Base-by-base conservation (phyloP, 495 filamentous ascomycete genomes). In the Aspergillus asperescens region DNA sequence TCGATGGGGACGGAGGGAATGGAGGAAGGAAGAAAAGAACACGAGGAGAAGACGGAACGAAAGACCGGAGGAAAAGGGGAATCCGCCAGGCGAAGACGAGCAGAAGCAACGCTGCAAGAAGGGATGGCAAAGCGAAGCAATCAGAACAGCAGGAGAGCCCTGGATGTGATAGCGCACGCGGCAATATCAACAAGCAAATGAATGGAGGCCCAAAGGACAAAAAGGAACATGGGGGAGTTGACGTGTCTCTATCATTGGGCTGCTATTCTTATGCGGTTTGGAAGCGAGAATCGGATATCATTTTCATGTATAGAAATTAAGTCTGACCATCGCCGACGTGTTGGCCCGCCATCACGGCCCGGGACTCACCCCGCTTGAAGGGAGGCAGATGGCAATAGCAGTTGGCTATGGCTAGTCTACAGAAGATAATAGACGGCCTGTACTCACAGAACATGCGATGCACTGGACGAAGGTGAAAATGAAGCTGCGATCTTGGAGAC, bases 261-360 rank as follows among this genome's bases (percentile, higher is more conserved):
- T 31, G 44, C 5, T 22, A 2, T 18, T 47, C 8, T 29, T 47
- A 34, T 32, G 32, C 12, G 27, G 10, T 32, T 31, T 15, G 16
- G 28, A 4, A 15, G 15, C 32, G 29, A 23, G 18, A 47, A 23
- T 24, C 28, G 29, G 29, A 47, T 47, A 34, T 47, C 44, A 35
- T 47, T 24, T 47, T 25, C 47, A 38, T 54, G 41, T 54, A 62
- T 50, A 43, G 54, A 58, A 56, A 56, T 58, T 40, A 47, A 56
- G 37, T 41, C 42, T 22, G 37, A 41, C 44, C 29, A 55, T 16
- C 43, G 48, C 48, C 38, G 7, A 43, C 43, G 47, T n/a, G 40
- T 50, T 23, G 7, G 34, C 16, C 27, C 22, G 47, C 23, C 46
- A 25, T 38, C 28, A 45, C 23, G 9, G 7, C 5, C 25, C 32